Evolutionary conservation across 2,329 filamentous ascomycete species (phyloP).

Genomic region (Mariannaea sp.): DNA sequence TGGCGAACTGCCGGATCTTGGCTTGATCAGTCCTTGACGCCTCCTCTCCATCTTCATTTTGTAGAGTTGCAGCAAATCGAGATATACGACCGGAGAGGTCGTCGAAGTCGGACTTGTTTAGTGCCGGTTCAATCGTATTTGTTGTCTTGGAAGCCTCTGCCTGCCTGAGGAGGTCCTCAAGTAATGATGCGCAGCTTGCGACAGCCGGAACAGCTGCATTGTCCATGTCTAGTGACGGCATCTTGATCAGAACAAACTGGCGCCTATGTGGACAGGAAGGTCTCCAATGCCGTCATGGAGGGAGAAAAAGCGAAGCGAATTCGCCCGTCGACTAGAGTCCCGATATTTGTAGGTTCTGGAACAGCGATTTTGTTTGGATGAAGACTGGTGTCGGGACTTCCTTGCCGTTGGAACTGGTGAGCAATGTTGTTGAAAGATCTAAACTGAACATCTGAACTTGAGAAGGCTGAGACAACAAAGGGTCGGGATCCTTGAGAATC

Average conservation of each 20-base stretch:
- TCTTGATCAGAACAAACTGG: conserved; percentile 38
- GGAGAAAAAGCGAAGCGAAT: neutral
- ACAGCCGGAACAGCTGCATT: conserved; percentile 59
- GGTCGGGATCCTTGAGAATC: neutral
- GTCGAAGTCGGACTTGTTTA: conserved; percentile 71
- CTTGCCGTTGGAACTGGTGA: too few relatives aligned
- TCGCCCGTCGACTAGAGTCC: neutral
- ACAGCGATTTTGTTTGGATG: neutral
- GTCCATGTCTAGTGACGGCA: conserved; percentile 55
- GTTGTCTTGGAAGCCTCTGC: conserved; percentile 64
- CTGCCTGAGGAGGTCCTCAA: conserved; percentile 62
- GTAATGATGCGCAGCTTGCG: conserved; percentile 55
- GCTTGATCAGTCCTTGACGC: conserved; percentile 47
- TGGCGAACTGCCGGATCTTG: conserved; percentile 62
- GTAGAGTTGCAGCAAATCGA: conserved; percentile 39
- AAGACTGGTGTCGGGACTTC: too few relatives aligned
- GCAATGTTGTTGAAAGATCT: neutral
- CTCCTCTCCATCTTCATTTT: conserved; percentile 36
- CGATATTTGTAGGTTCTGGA: neutral
- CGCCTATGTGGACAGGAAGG: conserved; percentile 10
- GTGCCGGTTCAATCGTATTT: conserved; percentile 70
- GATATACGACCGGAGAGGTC: conserved; percentile 53
- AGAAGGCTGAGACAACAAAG: too few relatives aligned
- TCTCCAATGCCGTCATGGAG: conserved; percentile 23
- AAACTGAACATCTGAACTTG: too few relatives aligned